Evolutionary conservation across 495 filamentous ascomycete species (phyloP).

Genomic region (Thermothielavioides terrestris): DNA sequence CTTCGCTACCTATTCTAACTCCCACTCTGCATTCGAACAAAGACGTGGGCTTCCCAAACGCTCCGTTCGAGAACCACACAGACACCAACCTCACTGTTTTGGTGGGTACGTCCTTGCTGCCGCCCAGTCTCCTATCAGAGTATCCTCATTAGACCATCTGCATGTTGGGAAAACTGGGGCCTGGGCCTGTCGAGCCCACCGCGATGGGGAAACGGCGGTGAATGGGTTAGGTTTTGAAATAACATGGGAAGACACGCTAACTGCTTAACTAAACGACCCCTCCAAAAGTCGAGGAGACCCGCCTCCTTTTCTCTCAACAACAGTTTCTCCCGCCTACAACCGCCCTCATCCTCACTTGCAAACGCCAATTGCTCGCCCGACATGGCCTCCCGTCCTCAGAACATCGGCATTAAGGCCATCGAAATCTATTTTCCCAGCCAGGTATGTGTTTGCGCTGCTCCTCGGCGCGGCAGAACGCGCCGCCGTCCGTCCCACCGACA

Average conservation of each 20-base stretch:
- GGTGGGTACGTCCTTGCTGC: neutral
- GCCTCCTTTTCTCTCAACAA: constrained; percentile 1
- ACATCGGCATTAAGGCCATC: constrained; percentile 99
- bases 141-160: neutral
- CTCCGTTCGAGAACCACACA: neutral
- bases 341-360: constrained; percentile 9
- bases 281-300: constrained; percentile 16
- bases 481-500: constrained; percentile 10
- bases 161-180: constrained; percentile 12
- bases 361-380: constrained; percentile 30
- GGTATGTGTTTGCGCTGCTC: constrained; percentile 46
- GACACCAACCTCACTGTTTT: neutral
- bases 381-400: constrained; percentile 86
- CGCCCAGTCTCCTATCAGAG: neutral
- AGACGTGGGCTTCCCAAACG: neutral
- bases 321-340: constrained; percentile 12
- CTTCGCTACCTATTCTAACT: neutral
- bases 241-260: constrained; percentile 16
- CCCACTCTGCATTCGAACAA: neutral
- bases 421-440: constrained; percentile 97
- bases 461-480: neutral
- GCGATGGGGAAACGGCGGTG: constrained; percentile 15
- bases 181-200: constrained; percentile 2
- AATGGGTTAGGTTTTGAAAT: constrained; percentile 16
- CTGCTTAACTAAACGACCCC: constrained; percentile 14